phyloP scores from a whole-genome alignment of 306 rosid species.

The Medicago arabica region DNA sequence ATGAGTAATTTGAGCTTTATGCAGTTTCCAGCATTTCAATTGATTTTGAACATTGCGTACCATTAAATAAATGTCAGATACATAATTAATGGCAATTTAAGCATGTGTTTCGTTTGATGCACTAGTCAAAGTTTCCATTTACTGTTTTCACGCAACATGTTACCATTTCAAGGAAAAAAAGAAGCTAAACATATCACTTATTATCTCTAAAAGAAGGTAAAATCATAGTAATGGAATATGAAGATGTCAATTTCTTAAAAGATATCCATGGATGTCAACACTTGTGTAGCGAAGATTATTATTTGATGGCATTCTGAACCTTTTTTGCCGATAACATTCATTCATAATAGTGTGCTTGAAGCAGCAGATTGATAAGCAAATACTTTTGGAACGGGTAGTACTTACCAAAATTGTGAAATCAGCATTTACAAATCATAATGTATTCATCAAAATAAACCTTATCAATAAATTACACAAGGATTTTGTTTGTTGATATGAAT shows the following conservation, averaged over 20 bases:
- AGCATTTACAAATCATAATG: conserved; percentile 40
- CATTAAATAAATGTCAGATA: conserved; percentile 2
- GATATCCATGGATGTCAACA: not conserved
- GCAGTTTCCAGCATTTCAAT: conserved; percentile 29
- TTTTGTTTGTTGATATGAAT: conserved; percentile 14
- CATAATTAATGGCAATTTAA: not conserved
- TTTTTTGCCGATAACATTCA: not conserved
- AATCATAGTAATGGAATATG: no score
- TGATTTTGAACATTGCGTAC: not conserved
- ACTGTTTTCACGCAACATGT: not conserved
- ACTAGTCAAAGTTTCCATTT: not conserved
- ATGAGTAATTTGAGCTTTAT: conserved; percentile 47
- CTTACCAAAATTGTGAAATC: conserved; percentile 37
- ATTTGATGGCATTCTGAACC: not conserved
- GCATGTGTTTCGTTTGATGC: not conserved
- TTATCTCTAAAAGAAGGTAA: no score
- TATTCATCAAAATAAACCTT: conserved; percentile 29
- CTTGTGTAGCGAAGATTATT: not conserved
- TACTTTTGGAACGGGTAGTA: not conserved
- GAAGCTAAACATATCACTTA: no score
- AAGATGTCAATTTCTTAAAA: no score
- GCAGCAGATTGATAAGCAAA: conserved; percentile 3
- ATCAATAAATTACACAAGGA: conserved; percentile 25
- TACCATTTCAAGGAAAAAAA: no score
- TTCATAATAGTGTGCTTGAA: not conserved